Percentiles rank a stretch among this genome's conserved stretches.
Evolutionary conservation across 208 protist species (phyloP).

Genomic region (Acanthamoeba castellanii): DNA sequence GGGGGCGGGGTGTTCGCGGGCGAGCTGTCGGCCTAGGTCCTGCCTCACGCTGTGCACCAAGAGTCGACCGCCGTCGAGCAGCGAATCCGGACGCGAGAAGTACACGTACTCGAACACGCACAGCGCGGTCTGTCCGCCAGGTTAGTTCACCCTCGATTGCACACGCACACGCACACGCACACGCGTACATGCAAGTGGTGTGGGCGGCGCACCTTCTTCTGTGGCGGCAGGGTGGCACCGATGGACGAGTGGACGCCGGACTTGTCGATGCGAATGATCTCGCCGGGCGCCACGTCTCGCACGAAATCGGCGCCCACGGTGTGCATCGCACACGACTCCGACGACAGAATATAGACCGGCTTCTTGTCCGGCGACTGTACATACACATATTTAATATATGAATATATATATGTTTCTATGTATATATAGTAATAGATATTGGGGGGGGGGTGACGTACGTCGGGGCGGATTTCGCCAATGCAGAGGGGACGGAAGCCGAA

Average conservation of each 20-base stretch:
- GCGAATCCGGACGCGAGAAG: slow-evolving; percentile 89
- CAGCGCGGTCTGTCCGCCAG: neutral
- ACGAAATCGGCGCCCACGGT: slow-evolving; percentile 80
- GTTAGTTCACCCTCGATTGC: neutral
- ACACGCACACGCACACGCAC: neutral
- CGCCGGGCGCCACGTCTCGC: slow-evolving; percentile 84
- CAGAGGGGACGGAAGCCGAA: slow-evolving; percentile 78
- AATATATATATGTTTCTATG: too few species aligned
- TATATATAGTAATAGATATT: too few species aligned
- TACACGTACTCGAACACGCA: slow-evolving; percentile 92
- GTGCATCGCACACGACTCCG: slow-evolving; percentile 86
- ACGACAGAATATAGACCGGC: slow-evolving; percentile 82
- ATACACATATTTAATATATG: too few species aligned
- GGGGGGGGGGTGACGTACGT: neutral
- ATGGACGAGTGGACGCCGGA: slow-evolving; percentile 19
- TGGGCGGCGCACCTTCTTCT: neutral
- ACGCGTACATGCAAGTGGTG: neutral
- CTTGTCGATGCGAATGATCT: slow-evolving; percentile 83
- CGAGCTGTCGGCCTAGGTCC: slow-evolving; percentile 77
- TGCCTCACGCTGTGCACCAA: slow-evolving; percentile 81
- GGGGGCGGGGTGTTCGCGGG: slow-evolving; percentile 66
- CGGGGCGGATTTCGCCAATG: slow-evolving; percentile 65
- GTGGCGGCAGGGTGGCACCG: slow-evolving; percentile 4
- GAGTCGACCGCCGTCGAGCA: slow-evolving; percentile 83
- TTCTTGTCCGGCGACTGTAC: slow-evolving; percentile 17